A percentile compares a stretch with the other conserved stretches of the same genome.
These are phyloP conservation scores for Acorus calamus DNA, from an alignment of 106 monocot genomes.

Conservation along the genomic window DNA sequence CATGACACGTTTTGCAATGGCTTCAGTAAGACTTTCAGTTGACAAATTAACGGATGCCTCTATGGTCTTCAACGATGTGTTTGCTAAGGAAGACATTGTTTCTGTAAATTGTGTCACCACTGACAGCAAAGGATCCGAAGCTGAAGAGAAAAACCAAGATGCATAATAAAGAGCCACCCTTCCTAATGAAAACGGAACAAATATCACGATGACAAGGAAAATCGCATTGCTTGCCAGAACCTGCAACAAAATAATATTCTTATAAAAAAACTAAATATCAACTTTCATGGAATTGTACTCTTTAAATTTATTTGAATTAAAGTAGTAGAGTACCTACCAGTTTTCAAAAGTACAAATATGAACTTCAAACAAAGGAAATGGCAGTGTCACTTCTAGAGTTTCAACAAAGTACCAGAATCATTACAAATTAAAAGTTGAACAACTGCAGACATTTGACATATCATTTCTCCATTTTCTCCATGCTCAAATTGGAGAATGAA, in stretches of 20 bases:
- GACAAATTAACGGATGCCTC: slow-evolving; percentile 54
- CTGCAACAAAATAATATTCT: slow-evolving; percentile 24
- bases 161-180: slow-evolving; percentile 70
- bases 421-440: no score
- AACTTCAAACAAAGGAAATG: no score
- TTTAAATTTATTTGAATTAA: no score
- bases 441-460: no score
- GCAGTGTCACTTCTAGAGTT: no score
- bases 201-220: slow-evolving; percentile 83
- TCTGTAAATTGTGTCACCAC: slow-evolving; percentile 59
- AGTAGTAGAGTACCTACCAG: no score
- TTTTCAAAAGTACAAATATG: no score
- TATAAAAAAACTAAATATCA: background rate
- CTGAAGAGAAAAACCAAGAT: slow-evolving; percentile 78
- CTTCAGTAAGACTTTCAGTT: slow-evolving; percentile 41
- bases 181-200: slow-evolving; percentile 88
- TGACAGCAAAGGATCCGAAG: slow-evolving; percentile 54
- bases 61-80: slow-evolving; percentile 73
- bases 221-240: slow-evolving; percentile 98
- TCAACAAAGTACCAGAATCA: no score
- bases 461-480: no score
- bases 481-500: no score
- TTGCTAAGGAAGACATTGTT: slow-evolving; percentile 63
- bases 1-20: slow-evolving; percentile 34
- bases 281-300: no score